Evolutionary conservation across 768 basidiomycete species (phyloP).

Genomic region (Trametes cinnabarina): DNA sequence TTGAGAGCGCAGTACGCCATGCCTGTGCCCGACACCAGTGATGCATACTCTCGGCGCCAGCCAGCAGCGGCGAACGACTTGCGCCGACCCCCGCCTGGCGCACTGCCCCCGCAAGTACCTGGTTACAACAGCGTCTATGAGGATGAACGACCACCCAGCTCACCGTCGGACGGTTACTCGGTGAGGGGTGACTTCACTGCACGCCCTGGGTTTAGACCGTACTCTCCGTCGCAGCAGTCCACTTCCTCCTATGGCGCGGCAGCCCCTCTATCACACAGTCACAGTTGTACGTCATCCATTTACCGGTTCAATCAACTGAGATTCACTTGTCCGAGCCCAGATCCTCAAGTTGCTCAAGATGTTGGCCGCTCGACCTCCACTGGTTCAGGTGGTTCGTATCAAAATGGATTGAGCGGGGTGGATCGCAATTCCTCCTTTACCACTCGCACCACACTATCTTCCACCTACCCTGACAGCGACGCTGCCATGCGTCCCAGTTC

Average conservation of each 20-base stretch:
- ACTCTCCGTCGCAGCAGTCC: conserved; percentile 15
- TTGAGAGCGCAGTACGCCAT: conserved; percentile 17
- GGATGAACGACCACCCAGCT: conserved; percentile 22
- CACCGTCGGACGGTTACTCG: conserved; percentile 23
- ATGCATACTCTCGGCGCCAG: conserved; percentile 10
- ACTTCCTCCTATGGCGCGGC: conserved; percentile 7
- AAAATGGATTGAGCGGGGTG: conserved; percentile 14
- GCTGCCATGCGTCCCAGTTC: conserved; percentile 7
- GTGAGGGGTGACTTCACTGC: conserved; percentile 7
- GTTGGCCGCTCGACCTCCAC: conserved; percentile 17
- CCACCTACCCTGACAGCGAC: conserved; percentile 19
- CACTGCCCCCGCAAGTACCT: conserved; percentile 29
- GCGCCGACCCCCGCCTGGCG: conserved; percentile 28
- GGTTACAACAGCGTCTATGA: conserved; percentile 19
- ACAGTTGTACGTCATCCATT: conserved; percentile 14
- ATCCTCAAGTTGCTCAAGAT: conserved; percentile 9
- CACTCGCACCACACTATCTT: conserved; percentile 17
- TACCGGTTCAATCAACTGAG: neutral
- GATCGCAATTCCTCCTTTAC: conserved; percentile 23
- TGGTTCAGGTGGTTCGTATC: conserved; percentile 15
- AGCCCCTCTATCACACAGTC: conserved; percentile 2
- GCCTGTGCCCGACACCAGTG: conserved; percentile 21
- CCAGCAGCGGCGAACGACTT: conserved; percentile 3
- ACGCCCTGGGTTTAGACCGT: conserved; percentile 10
- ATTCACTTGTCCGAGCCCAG: neutral